Conservation (phyloP, 2,329 filamentous ascomycete genomes). For the Cordyceps farinosa region DNA sequence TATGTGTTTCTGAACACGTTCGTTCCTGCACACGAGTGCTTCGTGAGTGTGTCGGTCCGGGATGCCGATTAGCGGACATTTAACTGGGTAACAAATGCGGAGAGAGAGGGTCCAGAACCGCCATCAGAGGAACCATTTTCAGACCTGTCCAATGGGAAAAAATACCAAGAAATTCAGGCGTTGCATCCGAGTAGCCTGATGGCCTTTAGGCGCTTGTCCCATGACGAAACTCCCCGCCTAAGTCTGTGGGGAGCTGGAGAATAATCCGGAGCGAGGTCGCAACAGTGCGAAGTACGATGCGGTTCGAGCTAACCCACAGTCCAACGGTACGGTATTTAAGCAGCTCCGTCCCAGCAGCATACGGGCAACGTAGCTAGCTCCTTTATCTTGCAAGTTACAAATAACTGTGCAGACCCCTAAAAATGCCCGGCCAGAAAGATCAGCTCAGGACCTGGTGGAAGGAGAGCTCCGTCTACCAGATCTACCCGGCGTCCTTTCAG, state of each 20-base stretch:
- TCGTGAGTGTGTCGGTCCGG: slow-evolving; percentile 2
- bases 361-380: not conserved
- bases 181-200: not conserved
- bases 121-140: not conserved
- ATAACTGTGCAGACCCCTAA: not conserved
- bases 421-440: slow-evolving; percentile 20
- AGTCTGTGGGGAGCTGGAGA: not conserved
- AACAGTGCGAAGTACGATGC: not conserved
- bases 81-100: slow-evolving; percentile 11
- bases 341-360: not conserved
- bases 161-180: not conserved
- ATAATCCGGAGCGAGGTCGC: not conserved
- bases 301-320: not conserved
- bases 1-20: too few species aligned
- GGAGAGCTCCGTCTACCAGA: slow-evolving; percentile 57
- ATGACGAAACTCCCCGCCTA: not conserved
- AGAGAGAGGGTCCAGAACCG: not conserved
- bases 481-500: slow-evolving; percentile 60
- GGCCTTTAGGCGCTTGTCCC: not conserved
- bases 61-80: slow-evolving; percentile 7
- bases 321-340: not conserved
- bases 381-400: not conserved
- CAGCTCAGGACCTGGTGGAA: slow-evolving; percentile 52
- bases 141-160: not conserved
- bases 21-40: not conserved